Conservation (phyloP, 176 grass and related monocot species). For the Cymbopogon citratus region DNA sequence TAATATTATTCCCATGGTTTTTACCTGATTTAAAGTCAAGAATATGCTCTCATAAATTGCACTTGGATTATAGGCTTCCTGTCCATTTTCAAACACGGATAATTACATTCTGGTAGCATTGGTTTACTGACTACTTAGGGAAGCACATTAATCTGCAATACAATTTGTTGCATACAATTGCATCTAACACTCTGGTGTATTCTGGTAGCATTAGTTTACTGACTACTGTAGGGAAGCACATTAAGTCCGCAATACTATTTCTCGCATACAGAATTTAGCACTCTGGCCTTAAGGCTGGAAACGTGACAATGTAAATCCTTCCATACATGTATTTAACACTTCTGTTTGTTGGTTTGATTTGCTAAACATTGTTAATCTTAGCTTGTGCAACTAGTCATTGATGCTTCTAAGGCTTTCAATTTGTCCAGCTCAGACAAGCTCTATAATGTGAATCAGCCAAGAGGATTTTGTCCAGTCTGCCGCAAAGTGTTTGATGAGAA, state of each 20-base stretch:
- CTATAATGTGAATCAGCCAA: slow-evolving; percentile 43
- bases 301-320: slow-evolving; percentile 12
- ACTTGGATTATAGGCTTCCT: background rate
- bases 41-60: background rate
- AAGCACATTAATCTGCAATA: background rate
- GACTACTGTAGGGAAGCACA: background rate
- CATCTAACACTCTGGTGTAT: background rate
- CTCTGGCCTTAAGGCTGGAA: background rate
- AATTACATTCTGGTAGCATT: slow-evolving; percentile 2
- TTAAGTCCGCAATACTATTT: background rate
- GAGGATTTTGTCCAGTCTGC: slow-evolving; percentile 93
- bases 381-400: slow-evolving; percentile 24
- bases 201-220: slow-evolving; percentile 4
- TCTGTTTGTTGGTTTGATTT: slow-evolving; percentile 13
- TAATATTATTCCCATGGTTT: background rate
- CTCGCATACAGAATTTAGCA: background rate
- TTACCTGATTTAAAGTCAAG: background rate
- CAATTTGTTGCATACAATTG: background rate
- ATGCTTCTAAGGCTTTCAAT: slow-evolving; percentile 30
- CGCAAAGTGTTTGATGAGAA: slow-evolving; percentile 87
- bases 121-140: background rate
- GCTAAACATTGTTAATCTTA: slow-evolving; percentile 13
- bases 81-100: background rate
- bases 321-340: background rate
- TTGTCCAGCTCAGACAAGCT: slow-evolving; percentile 48